Evolutionary conservation across 2,329 filamentous ascomycete genomes (phyloP), one percentile per base, ranked within the genome.

Genomic region (Dothideomycetes sp.): DNA sequence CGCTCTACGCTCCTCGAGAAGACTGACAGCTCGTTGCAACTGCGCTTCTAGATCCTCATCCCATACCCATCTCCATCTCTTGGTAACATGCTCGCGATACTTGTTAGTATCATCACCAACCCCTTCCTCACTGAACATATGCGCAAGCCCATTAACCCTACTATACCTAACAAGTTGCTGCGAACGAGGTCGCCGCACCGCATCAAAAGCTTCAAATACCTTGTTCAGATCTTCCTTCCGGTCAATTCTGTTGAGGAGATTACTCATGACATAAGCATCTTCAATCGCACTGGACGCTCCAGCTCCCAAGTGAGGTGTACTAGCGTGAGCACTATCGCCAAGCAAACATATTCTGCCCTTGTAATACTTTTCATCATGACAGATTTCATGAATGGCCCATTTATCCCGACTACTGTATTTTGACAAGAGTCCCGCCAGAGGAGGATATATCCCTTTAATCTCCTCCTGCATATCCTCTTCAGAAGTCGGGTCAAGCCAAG

Each of bases 221-320:
- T 45, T 52, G 20, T 49, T 46, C 1, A 67, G 49, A 30, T 53
- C 52, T 18, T 33, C 10, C 4, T 28, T 17, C 1, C 47, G 36
- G 4, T 47, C 45, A 16, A 47, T 50, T 23, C 46, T 44, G 1
- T 48, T 53, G n/a, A 71, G 45, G 4, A 70, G 40, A 8, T 56
- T 52, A 6, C 62, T 58, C 27, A 74, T 58, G 0, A 67, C 53
- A 18, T 71, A 60, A 2, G 65, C 66, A 45, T 77, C 74, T 52
- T 77, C 74, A 41, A 76, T 64, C 12, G 71, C 73, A 51, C 70
- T 67, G 3, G 72, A 70, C 1, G 73, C 74, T 6, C 74, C 74
- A 0, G 71, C 65, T 4, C 73, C 73, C 10, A 71, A 65, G 52
- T 76, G 71, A 1, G 74, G 73, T 1, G 68, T 70, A 0, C 63